Evolutionary conservation across 495 filamentous ascomycete species (phyloP).

Genomic region (Patellaria atrata): DNA sequence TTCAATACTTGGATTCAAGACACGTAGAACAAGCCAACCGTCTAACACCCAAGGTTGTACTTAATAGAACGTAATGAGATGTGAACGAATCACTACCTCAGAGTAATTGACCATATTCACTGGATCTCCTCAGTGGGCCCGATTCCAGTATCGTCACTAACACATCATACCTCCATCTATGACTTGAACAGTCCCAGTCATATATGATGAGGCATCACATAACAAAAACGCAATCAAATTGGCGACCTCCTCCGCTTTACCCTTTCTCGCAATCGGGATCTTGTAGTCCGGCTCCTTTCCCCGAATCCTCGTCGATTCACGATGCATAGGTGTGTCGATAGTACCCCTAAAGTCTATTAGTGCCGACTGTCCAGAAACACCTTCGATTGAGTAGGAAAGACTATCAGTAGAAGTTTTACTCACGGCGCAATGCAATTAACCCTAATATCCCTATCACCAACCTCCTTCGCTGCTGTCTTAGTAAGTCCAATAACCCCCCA

Average conservation of each 20-base stretch:
- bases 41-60: too few relatives aligned
- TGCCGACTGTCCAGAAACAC: not conserved
- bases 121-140: too few relatives aligned
- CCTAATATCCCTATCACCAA: conserved; percentile 15
- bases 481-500: conserved; percentile 20
- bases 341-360: conserved; percentile 26
- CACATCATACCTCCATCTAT: conserved; percentile 26
- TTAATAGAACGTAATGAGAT: too few relatives aligned
- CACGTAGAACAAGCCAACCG: too few relatives aligned
- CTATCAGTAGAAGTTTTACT: conserved; percentile 5
- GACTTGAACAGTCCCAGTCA: conserved; percentile 33
- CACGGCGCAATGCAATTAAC: conserved; percentile 21
- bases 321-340: conserved; percentile 42
- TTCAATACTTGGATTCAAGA: too few relatives aligned
- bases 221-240: conserved; percentile 40
- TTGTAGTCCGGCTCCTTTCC: conserved; percentile 23
- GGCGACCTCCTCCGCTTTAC: conserved; percentile 37
- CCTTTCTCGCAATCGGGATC: conserved; percentile 30
- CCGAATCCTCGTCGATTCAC: conserved; percentile 24
- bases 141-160: conserved; percentile 5
- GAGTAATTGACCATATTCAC: too few relatives aligned
- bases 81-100: too few relatives aligned
- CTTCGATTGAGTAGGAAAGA: not conserved
- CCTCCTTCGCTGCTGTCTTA: conserved; percentile 20
- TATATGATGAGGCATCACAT: conserved; percentile 40